Evolutionary conservation across 1,284 basidiomycete species (phyloP).

Genomic region (Ganoderma resinaceum): DNA sequence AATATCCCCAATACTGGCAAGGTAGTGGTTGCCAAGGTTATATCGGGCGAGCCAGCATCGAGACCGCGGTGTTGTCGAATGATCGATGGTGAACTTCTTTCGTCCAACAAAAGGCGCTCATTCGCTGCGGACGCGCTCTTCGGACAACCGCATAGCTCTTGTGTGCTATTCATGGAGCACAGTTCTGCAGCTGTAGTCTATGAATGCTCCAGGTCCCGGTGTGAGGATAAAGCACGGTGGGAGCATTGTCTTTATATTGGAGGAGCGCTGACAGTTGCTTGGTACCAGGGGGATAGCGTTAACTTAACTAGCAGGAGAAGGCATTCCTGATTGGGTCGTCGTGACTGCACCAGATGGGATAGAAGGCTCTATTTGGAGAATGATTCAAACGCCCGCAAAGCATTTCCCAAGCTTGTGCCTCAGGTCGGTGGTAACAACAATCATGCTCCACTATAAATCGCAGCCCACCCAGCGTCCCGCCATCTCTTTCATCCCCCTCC

Average conservation of each 20-base stretch:
- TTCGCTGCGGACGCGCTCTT: not conserved
- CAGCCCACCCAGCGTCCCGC: not conserved
- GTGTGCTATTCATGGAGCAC: constrained; percentile 1
- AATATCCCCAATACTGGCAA: no score
- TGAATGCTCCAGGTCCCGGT: not conserved
- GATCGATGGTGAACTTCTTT: not conserved
- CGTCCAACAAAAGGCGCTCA: not conserved
- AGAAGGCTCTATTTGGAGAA: not conserved
- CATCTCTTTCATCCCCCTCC: constrained; percentile 19
- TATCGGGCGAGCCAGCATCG: not conserved
- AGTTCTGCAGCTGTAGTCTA: not conserved
- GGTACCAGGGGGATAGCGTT: not conserved
- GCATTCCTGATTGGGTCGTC: not conserved
- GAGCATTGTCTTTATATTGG: not conserved
- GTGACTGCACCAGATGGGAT: not conserved
- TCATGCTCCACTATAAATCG: constrained; percentile 23
- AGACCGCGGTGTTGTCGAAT: constrained; percentile 1
- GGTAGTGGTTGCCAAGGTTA: constrained; percentile 5
- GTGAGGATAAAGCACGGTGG: not conserved
- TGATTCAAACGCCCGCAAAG: constrained; percentile 13
- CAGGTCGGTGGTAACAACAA: constrained; percentile 26
- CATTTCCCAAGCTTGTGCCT: constrained; percentile 17
- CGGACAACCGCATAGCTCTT: not conserved
- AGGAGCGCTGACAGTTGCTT: not conserved
- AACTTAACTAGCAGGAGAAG: not conserved